These are phyloP conservation scores for Apophysomyces sp. DNA, from an alignment of 371 early-diverging fungal species.

Conservation along the genomic window DNA sequence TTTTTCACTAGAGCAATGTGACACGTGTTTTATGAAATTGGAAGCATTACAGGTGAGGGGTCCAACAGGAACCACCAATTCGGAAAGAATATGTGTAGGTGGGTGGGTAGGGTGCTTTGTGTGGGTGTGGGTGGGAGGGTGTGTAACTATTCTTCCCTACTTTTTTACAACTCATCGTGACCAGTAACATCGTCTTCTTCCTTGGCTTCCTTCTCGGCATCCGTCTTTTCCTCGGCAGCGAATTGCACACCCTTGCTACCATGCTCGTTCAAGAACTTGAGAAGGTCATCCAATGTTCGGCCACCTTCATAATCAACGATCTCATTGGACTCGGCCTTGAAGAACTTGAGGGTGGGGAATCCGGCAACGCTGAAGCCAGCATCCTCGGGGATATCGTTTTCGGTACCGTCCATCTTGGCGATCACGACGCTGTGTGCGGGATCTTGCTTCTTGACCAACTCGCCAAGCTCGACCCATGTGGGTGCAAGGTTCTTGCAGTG, in stretches of 20 bases:
- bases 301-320: conserved; percentile 85
- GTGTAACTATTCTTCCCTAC: not conserved
- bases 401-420: conserved; percentile 95
- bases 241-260: conserved; percentile 44
- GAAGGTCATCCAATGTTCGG: conserved; percentile 74
- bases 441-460: conserved; percentile 21
- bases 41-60: no score
- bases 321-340: conserved; percentile 84
- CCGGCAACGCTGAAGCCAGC: conserved; percentile 75
- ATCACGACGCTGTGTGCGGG: conserved; percentile 65
- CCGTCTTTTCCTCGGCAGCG: conserved; percentile 20
- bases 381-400: conserved; percentile 88
- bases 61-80: no score
- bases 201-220: conserved; percentile 27
- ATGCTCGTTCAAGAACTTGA: conserved; percentile 74
- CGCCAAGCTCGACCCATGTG: conserved; percentile 76
- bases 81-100: no score
- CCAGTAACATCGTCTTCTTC: conserved; percentile 38
- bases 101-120: no score
- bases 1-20: not conserved
- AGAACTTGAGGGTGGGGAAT: conserved; percentile 95
- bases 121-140: not conserved
- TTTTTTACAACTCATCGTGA: conserved; percentile 68
- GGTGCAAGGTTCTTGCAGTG: conserved; percentile 92
- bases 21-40: not conserved